A percentile compares a stretch with the other conserved stretches of the same genome.
These are phyloP conservation scores for Candolleomyces eurysporus DNA, from an alignment of 768 basidiomycete genomes.

Conservation along the genomic window DNA sequence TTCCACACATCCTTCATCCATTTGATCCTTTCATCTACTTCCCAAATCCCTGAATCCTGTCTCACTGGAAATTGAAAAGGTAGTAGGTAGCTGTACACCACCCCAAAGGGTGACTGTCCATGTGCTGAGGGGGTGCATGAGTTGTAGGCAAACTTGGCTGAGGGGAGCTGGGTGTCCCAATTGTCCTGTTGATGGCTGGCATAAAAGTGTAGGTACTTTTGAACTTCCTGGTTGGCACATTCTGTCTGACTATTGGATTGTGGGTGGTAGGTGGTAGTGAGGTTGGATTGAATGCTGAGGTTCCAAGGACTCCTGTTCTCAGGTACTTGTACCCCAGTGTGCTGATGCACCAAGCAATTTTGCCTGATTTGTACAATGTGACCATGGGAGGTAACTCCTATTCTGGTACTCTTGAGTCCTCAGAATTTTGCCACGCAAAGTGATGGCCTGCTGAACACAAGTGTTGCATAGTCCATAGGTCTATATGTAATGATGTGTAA, in stretches of 20 bases:
- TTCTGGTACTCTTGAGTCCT: too few species aligned
- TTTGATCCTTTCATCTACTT: neutral
- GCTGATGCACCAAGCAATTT: too few species aligned
- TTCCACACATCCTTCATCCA: neutral
- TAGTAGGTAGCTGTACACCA: neutral
- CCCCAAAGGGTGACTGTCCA: neutral
- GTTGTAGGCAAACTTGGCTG: constrained; percentile 2
- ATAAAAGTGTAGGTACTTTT: neutral
- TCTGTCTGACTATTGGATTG: neutral
- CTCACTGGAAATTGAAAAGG: neutral
- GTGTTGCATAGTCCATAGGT: too few species aligned
- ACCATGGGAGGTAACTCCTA: too few species aligned
- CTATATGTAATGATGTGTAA: too few species aligned
- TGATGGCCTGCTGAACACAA: too few species aligned
- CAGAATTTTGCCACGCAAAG: too few species aligned
- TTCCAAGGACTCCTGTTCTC: too few species aligned
- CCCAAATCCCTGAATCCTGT: neutral
- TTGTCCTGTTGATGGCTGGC: neutral
- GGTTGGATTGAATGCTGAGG: neutral
- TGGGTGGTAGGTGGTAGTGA: neutral
- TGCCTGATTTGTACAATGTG: too few species aligned
- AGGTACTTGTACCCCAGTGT: too few species aligned
- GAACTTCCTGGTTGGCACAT: neutral
- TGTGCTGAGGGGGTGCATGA: neutral
- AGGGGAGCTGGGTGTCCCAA: neutral